A percentile compares a stretch with the other conserved stretches of the same genome.
Evolutionary conservation across 805 yeast species (phyloP).

Genomic region (Candida silvicultrix): DNA sequence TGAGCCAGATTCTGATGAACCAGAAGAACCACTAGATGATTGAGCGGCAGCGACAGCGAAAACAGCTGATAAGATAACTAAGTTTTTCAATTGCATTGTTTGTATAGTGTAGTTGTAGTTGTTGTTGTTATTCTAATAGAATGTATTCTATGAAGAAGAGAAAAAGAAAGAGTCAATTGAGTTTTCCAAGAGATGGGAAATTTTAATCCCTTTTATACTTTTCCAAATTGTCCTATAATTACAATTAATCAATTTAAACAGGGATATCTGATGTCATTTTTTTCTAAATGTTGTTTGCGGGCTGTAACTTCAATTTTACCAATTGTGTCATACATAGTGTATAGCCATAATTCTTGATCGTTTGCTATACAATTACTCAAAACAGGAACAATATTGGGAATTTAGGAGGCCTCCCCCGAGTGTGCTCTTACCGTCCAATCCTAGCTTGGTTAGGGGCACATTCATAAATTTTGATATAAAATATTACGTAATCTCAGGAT

Average conservation of each 20-base stretch:
- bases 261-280: neutral
- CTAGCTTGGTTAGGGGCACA: too few relatives aligned
- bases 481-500: too few relatives aligned
- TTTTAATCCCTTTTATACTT: neutral
- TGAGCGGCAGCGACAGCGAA: neutral
- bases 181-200: neutral
- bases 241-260: neutral
- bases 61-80: neutral
- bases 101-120: too few relatives aligned
- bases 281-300: neutral
- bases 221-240: neutral
- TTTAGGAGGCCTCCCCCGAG: too few relatives aligned
- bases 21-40: neutral
- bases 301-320: neutral
- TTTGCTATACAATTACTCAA: neutral
- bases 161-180: neutral
- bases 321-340: neutral
- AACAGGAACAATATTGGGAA: neutral
- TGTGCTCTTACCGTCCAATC: too few relatives aligned
- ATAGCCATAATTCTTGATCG: neutral
- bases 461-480: too few relatives aligned
- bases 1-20: neutral
- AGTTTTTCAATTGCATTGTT: neutral
- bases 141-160: neutral
- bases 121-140: neutral